Conservation (phyloP, 192 early-diverging fungal species). For the Umbelopsis ramanniana region DNA sequence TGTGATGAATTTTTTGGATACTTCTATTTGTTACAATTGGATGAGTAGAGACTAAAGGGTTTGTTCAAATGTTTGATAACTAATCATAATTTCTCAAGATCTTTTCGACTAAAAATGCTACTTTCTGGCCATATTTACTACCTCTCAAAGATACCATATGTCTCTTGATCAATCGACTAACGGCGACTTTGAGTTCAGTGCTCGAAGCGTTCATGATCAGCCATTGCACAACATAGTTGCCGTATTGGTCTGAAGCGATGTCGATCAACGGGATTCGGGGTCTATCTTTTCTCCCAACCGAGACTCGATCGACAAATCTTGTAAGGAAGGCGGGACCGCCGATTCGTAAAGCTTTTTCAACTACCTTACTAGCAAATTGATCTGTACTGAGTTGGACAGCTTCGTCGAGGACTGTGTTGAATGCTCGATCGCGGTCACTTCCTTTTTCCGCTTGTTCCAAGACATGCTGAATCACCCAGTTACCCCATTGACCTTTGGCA, state of each 20-base stretch:
- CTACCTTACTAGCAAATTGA: constrained; percentile 79
- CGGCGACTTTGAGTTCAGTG: constrained; percentile 58
- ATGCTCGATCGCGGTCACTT: constrained; percentile 53
- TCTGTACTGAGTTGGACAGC: constrained; percentile 65
- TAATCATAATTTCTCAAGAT: constrained; percentile 22
- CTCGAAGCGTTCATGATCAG: constrained; percentile 60
- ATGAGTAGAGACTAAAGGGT: too few relatives aligned
- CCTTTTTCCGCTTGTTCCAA: constrained; percentile 63
- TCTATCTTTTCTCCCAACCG: constrained; percentile 30
- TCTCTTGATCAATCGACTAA: constrained; percentile 63
- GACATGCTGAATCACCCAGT: constrained; percentile 83
- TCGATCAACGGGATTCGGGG: constrained; percentile 60
- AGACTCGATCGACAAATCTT: constrained; percentile 32
- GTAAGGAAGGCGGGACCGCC: constrained; percentile 31
- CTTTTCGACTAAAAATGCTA: constrained; percentile 42
- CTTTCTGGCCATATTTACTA: constrained; percentile 75
- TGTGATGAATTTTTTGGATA: too few relatives aligned
- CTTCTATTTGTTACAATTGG: too few relatives aligned
- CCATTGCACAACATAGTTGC: constrained; percentile 81
- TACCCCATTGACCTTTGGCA: constrained; percentile 80
- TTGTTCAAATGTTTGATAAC: background rate
- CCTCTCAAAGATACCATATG: constrained; percentile 70
- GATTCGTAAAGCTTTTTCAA: constrained; percentile 68
- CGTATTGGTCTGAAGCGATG: constrained; percentile 80
- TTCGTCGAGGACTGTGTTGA: constrained; percentile 50